Evolutionary conservation across 768 basidiomycete genomes (phyloP).

Genomic region (Tulasnella sp.): DNA sequence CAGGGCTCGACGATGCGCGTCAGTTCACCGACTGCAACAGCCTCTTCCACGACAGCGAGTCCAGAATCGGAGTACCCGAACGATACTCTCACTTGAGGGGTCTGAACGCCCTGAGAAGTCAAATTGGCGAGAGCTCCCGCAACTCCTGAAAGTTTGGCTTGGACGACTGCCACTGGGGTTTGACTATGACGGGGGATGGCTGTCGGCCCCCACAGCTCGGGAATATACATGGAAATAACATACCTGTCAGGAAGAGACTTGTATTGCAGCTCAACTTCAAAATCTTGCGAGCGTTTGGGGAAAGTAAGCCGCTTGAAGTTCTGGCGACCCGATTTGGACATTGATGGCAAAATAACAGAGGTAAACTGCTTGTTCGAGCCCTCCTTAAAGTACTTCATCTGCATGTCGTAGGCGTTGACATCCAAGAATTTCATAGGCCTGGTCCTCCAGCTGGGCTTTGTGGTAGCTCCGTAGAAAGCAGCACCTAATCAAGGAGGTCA

Average conservation of each 20-base stretch:
- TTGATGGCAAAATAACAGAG: slow-evolving; percentile 70
- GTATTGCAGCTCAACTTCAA: slow-evolving; percentile 74
- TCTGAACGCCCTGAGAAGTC: slow-evolving; percentile 75
- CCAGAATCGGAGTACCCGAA: slow-evolving; percentile 82
- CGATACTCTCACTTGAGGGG: slow-evolving; percentile 75
- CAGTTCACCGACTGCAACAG: slow-evolving; percentile 72
- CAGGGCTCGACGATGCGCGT: slow-evolving; percentile 61
- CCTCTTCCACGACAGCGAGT: slow-evolving; percentile 75
- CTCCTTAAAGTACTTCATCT: slow-evolving; percentile 71
- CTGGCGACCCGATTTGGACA: slow-evolving; percentile 72
- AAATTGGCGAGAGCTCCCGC: slow-evolving; percentile 74
- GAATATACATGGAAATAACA: neutral
- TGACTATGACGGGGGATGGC: slow-evolving; percentile 45
- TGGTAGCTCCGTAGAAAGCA: slow-evolving; percentile 83
- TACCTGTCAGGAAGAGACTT: slow-evolving; percentile 60
- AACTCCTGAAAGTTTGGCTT: slow-evolving; percentile 69
- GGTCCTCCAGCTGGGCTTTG: slow-evolving; percentile 81
- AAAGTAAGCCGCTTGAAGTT: slow-evolving; percentile 70
- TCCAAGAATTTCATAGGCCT: slow-evolving; percentile 88
- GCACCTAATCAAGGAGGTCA: slow-evolving; percentile 49
- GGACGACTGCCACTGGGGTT: slow-evolving; percentile 68
- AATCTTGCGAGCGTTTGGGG: slow-evolving; percentile 73
- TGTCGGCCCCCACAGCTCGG: too few species aligned
- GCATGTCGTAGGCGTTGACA: slow-evolving; percentile 66
- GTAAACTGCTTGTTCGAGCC: slow-evolving; percentile 60